Base-by-base conservation (phyloP, 148 eudicot genomes). In the Amaranthus palmeri region DNA sequence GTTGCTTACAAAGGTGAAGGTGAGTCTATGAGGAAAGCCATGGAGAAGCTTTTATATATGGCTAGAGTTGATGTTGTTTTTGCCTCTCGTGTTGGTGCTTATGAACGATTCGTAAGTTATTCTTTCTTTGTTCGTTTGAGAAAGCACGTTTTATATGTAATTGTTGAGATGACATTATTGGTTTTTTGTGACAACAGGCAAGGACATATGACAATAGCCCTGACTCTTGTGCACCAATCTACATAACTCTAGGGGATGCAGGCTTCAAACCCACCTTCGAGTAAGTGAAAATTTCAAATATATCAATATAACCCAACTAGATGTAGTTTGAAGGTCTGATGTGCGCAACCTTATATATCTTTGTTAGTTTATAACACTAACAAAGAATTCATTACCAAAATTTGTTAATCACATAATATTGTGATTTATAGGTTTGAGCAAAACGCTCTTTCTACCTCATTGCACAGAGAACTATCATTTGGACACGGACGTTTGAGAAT, bases 161-260 rank as follows among this genome's bases (percentile, higher is more conserved):
- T 41, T 41, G 0, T 9, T 9, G 36, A 25, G 36, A 25, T 68
- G 7, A 3, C 42, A 49, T 18, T 40, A 25, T 51, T 70, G 10
- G 7, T 1, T n/a, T 67, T 58, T 43, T 58, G 59, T 53, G 41
- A 12, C 18, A 42, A 62, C 69, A 78, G 81, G 74, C 54, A 3
- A 62, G 81, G 48, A 85, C 87, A 63, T 87, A 90, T 67, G 83
- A 93, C 60, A 82, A 83, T 67, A 79, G 78, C 60, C 89, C 85
- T 42, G 86, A 90, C 68, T 62, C 84, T 3, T 93, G 98, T 61
- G 98, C 87, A 54, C 98, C 98, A 0, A 53, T 90, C 9, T 84
- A 93, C 76, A 73, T 93, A 42, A 93, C 98, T 25, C 87, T 93
- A 65, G 96, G 96, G n/a, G 98, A 93, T 71, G 98, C 89, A 63